A percentile compares a stretch with the other conserved stretches of the same genome.
Conservation (phyloP, 2,329 filamentous ascomycete species). For the Juglanconis juglandina region DNA sequence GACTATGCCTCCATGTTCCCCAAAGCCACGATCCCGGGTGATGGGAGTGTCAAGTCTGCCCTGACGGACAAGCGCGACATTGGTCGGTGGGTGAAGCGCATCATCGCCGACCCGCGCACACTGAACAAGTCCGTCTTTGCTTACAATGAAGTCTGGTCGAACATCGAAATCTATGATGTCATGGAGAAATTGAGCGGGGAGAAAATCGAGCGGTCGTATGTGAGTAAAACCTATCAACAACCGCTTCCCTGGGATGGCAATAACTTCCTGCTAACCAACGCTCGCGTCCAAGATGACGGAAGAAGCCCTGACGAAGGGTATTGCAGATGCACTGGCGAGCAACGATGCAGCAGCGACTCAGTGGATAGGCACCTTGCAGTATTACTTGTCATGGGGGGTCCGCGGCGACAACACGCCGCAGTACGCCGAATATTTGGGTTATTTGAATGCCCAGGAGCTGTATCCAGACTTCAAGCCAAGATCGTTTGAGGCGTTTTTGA, state of each 20-base stretch:
- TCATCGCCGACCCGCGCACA: constrained; percentile 50
- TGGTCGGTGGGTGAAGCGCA: constrained; percentile 47
- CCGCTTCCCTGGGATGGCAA: neutral
- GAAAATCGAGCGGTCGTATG: constrained; percentile 37
- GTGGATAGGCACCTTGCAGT: neutral
- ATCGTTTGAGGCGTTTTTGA: neutral
- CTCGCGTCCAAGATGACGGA: neutral
- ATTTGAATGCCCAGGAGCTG: constrained; percentile 9
- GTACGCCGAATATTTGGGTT: constrained; percentile 12
- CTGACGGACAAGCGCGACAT: constrained; percentile 51
- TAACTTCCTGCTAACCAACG: neutral
- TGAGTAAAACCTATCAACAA: constrained; percentile 19
- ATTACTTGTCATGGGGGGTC: constrained; percentile 12
- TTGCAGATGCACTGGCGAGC: neutral
- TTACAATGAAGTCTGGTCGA: constrained; percentile 42
- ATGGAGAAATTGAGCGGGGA: constrained; percentile 49
- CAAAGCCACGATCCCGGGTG: constrained; percentile 38
- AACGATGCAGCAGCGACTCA: neutral
- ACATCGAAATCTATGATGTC: constrained; percentile 43
- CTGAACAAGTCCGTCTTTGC: constrained; percentile 50
- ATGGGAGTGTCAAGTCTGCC: constrained; percentile 40
- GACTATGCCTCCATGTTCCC: constrained; percentile 39
- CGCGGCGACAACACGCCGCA: constrained; percentile 15
- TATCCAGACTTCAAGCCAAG: constrained; percentile 11
- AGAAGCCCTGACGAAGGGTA: neutral